Percentiles rank a stretch among this genome's conserved stretches.
These are phyloP conservation scores for Penicillium salamii DNA, from an alignment of 495 filamentous ascomycete species.

Conservation along the genomic window DNA sequence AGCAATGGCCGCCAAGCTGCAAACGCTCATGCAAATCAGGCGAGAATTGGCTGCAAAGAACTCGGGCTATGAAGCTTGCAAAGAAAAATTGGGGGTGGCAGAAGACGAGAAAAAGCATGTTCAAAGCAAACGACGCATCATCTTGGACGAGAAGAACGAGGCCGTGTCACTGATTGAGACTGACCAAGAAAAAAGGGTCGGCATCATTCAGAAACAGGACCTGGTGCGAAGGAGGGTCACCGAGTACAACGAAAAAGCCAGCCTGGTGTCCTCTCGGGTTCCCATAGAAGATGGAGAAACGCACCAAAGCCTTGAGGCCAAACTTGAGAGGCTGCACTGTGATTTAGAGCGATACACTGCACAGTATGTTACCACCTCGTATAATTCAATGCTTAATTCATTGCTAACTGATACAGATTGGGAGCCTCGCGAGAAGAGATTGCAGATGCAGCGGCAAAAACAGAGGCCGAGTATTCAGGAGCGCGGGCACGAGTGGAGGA, in stretches of 20 bases:
- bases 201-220: constrained; percentile 44
- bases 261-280: constrained; percentile 56
- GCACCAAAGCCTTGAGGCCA: constrained; percentile 56
- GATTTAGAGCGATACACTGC: constrained; percentile 52
- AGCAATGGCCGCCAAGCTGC: constrained; percentile 50
- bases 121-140: constrained; percentile 47
- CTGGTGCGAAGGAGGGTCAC: constrained; percentile 44
- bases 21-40: constrained; percentile 37
- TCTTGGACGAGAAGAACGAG: constrained; percentile 64
- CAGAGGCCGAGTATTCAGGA: constrained; percentile 37
- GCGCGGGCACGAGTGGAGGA: constrained; percentile 47
- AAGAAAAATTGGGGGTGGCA: constrained; percentile 52
- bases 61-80: constrained; percentile 34
- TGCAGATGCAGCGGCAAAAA: constrained; percentile 43
- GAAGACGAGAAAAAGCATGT: constrained; percentile 53
- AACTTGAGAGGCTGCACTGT: constrained; percentile 55
- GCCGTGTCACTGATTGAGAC: constrained; percentile 52
- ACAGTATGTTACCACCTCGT: constrained; percentile 36
- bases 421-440: constrained; percentile 71
- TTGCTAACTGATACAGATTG: constrained; percentile 40
- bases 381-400: background rate
- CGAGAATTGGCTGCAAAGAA: constrained; percentile 40
- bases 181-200: constrained; percentile 42
- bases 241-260: constrained; percentile 58
- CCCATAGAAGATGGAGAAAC: constrained; percentile 69